A percentile compares a stretch with the other conserved stretches of the same genome.
phyloP scores from a whole-genome alignment of 257 asterid genomes.

The Solanum phureja region DNA sequence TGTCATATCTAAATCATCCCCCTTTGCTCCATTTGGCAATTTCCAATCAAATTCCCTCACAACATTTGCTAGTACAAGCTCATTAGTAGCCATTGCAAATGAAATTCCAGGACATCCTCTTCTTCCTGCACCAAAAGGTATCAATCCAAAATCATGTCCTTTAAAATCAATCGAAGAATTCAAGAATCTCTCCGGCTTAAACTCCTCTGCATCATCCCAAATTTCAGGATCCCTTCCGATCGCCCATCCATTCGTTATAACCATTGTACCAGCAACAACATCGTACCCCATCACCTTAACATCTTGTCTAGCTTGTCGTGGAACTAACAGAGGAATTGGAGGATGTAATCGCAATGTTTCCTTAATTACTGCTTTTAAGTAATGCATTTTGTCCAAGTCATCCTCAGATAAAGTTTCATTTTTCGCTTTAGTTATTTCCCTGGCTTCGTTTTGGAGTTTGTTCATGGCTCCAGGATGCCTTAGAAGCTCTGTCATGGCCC shows the following conservation, averaged over 20 bases:
- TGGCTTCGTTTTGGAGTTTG: constrained; percentile 24
- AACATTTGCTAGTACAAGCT: constrained; percentile 33
- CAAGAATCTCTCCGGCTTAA: constrained; percentile 42
- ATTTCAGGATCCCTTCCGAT: constrained; percentile 27
- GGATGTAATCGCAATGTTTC: constrained; percentile 34
- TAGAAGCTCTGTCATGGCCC: constrained; percentile 37
- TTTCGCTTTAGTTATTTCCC: neutral
- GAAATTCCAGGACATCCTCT: constrained; percentile 45
- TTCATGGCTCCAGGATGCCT: constrained; percentile 1
- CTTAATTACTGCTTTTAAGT: constrained; percentile 35
- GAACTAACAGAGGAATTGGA: constrained; percentile 34
- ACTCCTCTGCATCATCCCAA: constrained; percentile 42
- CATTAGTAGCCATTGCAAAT: constrained; percentile 16
- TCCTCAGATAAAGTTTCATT: constrained; percentile 7
- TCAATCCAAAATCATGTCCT: constrained; percentile 35
- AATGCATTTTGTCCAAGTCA: constrained; percentile 31
- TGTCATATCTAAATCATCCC: constrained; percentile 30
- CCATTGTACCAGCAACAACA: constrained; percentile 17
- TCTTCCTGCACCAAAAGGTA: constrained; percentile 54
- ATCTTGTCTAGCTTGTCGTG: constrained; percentile 33
- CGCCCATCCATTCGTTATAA: constrained; percentile 40
- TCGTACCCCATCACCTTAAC: constrained; percentile 33
- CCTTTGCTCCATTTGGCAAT: constrained; percentile 17
- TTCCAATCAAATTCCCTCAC: constrained; percentile 24
- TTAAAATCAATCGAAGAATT: constrained; percentile 14